phyloP scores from a whole-genome alignment of 768 basidiomycete genomes.

The Kwoniella mangroviensis region DNA sequence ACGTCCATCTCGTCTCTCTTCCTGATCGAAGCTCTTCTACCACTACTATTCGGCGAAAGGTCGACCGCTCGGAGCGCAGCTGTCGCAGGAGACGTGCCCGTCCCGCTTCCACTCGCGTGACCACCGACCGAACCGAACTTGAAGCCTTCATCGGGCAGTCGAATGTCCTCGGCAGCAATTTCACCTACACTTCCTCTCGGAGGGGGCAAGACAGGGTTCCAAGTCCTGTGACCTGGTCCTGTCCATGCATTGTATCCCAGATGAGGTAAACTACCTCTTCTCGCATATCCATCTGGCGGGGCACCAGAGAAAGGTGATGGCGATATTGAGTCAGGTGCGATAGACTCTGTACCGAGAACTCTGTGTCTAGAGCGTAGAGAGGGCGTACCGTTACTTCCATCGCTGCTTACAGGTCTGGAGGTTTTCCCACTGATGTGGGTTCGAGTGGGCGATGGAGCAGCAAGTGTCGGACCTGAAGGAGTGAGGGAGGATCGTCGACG shows the following conservation, averaged over 20 bases:
- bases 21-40: conserved; percentile 22
- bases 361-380: not conserved
- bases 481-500: conserved; percentile 49
- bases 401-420: conserved; percentile 37
- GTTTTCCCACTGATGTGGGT: conserved; percentile 35
- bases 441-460: conserved; percentile 48
- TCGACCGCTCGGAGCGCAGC: conserved; percentile 34
- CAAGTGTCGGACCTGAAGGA: conserved; percentile 41
- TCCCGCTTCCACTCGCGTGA: not conserved
- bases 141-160: conserved; percentile 32
- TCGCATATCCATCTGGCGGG: conserved; percentile 16
- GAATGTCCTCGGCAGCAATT: conserved; percentile 15
- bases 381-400: conserved; percentile 23
- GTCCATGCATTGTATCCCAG: conserved; percentile 36
- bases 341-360: not conserved
- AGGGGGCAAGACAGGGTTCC: conserved; percentile 45
- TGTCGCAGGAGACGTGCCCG: conserved; percentile 29
- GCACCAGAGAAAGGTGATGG: conserved; percentile 6
- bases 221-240: conserved; percentile 25
- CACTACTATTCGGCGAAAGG: conserved; percentile 29
- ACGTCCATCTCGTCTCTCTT: conserved; percentile 31
- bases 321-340: not conserved
- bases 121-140: conserved; percentile 40
- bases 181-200: conserved; percentile 45
- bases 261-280: conserved; percentile 49